Base-by-base conservation (phyloP, 441 rosid genomes). In the Eutrema salsugineum region DNA sequence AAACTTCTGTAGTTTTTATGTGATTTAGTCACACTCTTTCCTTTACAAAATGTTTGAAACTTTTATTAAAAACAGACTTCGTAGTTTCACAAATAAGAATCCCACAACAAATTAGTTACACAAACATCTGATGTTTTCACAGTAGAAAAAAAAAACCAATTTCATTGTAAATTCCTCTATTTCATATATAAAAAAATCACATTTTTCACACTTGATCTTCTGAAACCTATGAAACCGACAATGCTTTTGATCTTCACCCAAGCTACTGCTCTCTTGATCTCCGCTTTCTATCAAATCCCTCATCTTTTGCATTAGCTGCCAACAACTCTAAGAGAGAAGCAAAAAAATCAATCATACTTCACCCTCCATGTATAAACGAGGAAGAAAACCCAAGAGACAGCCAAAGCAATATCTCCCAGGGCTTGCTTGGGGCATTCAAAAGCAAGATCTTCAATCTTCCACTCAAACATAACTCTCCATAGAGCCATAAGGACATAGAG, bases 361-460 rank as follows among this genome's bases (percentile, higher is more conserved):
- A 88, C 98, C 65, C 91, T 84, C 96, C 98, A 88, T 27, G 96
- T 83, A 66, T 81, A 90, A 53, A 86, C 93, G 22, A 90, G 86
- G 63, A 90, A 89, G 81, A 87, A 86, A 9, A 87, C 77, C 94
- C 96, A 92, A 10, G 94, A 92, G 28, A 85, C 80, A 43, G 90
- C 93, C 63, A 92, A 67, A 38, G 80, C 88, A 32, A 90, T 76
- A 60, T 90, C 91, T 20, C 98, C 98, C 55, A 84, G 84, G 15
- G 87, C 90, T 73, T 82, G 89, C 62, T 86, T 90, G 2, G 85
- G 86, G 85, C 87, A 87, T 62, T 88, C 94, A 71, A 51, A 70
- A 16, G 87, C 90, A 43, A 88, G 85, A 79, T 82, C 91, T 73
- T 88, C 93, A 12, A 92, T 68, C 68, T 76, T 86, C 72, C 89